These are phyloP conservation scores for Sphagnum magellanicum DNA, from an alignment of 228 moss, liverwort and hornwort genomes.

Conservation along the genomic window DNA sequence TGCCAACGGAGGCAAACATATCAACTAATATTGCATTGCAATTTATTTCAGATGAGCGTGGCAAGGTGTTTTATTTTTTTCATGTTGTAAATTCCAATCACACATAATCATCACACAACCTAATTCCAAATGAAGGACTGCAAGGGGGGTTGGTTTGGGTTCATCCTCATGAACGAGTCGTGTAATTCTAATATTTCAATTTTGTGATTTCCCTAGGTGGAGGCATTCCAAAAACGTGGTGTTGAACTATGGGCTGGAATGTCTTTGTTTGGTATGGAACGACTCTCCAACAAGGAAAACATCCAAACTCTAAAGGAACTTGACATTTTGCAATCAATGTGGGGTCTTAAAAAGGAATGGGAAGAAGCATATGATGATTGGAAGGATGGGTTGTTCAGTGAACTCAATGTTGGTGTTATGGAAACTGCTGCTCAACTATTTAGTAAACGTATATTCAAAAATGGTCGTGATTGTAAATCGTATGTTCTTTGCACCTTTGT, in stretches of 20 bases:
- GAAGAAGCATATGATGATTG: constrained; percentile 67
- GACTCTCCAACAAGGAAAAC: constrained; percentile 70
- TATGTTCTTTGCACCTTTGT: constrained; percentile 10
- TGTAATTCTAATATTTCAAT: no score
- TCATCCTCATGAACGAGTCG: no score
- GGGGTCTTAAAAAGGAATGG: constrained; percentile 74
- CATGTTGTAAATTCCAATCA: not conserved
- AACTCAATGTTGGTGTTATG: constrained; percentile 72
- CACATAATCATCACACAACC: no score
- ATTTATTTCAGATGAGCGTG: constrained; percentile 55
- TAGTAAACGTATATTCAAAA: constrained; percentile 73
- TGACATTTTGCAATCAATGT: constrained; percentile 60
- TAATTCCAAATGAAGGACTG: no score
- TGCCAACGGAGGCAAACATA: constrained; percentile 48
- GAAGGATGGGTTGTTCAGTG: constrained; percentile 75
- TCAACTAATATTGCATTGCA: constrained; percentile 46
- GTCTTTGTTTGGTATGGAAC: constrained; percentile 79
- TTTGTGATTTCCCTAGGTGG: constrained; percentile 23
- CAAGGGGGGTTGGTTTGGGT: no score
- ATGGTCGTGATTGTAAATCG: constrained; percentile 68
- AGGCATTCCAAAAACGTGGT: constrained; percentile 46
- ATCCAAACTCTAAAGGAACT: constrained; percentile 71
- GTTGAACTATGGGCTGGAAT: constrained; percentile 79
- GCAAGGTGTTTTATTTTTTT: constrained; percentile 24
- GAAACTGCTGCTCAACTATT: constrained; percentile 63